Conservation (phyloP, 495 filamentous ascomycete genomes). For the Neohortaea acidophila region DNA sequence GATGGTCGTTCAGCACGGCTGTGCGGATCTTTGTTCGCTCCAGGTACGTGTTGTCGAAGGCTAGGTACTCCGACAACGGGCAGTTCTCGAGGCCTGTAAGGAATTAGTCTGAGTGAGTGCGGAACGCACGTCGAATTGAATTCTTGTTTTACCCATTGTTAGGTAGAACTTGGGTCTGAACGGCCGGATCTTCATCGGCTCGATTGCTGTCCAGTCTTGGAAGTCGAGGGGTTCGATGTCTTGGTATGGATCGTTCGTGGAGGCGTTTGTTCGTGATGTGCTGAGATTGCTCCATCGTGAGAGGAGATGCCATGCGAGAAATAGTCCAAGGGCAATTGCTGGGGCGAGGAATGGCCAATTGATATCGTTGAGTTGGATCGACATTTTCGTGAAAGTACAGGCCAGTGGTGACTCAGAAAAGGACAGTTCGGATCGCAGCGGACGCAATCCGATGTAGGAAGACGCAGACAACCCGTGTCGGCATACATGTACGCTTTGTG, state of each 20-base stretch:
- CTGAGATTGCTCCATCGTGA: too few species aligned
- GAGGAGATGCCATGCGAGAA: too few species aligned
- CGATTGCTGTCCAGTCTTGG: slow-evolving; percentile 46
- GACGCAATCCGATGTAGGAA: too few species aligned
- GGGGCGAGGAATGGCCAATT: too few species aligned
- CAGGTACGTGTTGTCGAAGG: slow-evolving; percentile 51
- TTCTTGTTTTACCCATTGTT: slow-evolving; percentile 60
- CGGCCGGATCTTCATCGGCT: slow-evolving; percentile 46
- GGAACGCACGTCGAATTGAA: not conserved
- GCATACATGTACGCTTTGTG: too few species aligned
- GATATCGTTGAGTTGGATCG: too few species aligned
- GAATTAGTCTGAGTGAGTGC: not conserved
- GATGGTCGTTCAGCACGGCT: slow-evolving; percentile 34
- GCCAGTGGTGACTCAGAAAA: too few species aligned
- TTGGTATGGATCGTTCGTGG: slow-evolving; percentile 17
- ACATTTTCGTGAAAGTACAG: too few species aligned
- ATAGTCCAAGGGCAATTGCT: too few species aligned
- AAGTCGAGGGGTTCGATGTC: slow-evolving; percentile 38
- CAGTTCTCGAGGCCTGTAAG: slow-evolving; percentile 35
- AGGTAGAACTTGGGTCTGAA: slow-evolving; percentile 60
- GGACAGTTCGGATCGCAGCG: too few species aligned
- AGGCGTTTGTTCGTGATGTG: slow-evolving; percentile 3
- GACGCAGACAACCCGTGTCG: too few species aligned
- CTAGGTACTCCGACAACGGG: slow-evolving; percentile 45
- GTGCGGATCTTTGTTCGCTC: slow-evolving; percentile 40